Evolutionary conservation across 2,329 filamentous ascomycete genomes (phyloP), one percentile per base, ranked within the genome.

Genomic region (Penicillium digitatum): DNA sequence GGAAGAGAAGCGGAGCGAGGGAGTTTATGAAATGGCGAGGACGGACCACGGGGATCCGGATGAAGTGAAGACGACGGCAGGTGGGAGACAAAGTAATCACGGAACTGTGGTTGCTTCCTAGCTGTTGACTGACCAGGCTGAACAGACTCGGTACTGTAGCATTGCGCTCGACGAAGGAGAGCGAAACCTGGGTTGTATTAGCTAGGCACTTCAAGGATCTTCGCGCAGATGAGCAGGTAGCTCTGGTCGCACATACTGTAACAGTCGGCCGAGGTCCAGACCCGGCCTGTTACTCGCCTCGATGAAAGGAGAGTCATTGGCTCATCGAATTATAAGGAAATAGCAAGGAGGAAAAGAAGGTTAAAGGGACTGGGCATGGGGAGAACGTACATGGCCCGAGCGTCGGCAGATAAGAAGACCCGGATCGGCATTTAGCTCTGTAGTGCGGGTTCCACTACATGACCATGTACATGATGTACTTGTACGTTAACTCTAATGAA

Each of bases 41-140:
- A 69, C 18, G 81, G 75, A 22, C 79, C 76, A 52, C 85, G 81
- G 34, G 89, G 88, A 73, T 97, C 93, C 8, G 94, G 93, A 65
- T 96, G 89, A 42, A 96, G 81, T 3, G 92, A 96, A 14, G 91
- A 95, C 18, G 91, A 95, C 5, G 94, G 93, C 1, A 99, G 82
- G 72, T 96, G 90, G 9, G 94, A 96, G 56, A 97, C 90, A 73
- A 99, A 99, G 78, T 99, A 97, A 66, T 95, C 91, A 77, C 96
- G 91, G 73, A 97, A 97, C 59, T 74, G 72, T 6, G 60, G 63
- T 45, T 83, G 81, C 49, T 75, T 77, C 54, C 64, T 67, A 22
- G 44, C 32, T 31, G 47, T 40, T 29, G 56, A 52, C 20, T 47
- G 52, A 34, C 49, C 48, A 26, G 57, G 59, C 16, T 54, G 26